Conservation (phyloP, 192 early-diverging fungal species). For the Ambispora gerdemannii region DNA sequence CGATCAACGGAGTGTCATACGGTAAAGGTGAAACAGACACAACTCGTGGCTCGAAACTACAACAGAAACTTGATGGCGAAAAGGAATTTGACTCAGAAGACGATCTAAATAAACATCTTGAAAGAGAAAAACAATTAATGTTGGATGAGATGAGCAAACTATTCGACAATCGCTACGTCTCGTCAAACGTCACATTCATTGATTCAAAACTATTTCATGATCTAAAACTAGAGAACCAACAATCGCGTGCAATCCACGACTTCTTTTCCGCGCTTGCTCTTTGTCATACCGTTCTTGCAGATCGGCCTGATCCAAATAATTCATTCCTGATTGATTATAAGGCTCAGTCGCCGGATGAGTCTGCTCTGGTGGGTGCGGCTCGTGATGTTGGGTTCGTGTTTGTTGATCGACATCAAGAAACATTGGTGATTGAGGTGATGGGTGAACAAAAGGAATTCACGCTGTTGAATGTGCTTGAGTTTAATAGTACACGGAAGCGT, state of each 20-base stretch:
- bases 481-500: constrained; percentile 93
- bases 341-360: constrained; percentile 93
- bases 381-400: constrained; percentile 82
- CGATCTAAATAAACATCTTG: constrained; percentile 36
- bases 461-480: constrained; percentile 76
- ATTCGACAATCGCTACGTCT: constrained; percentile 61
- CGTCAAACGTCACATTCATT: constrained; percentile 67
- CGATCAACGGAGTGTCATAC: constrained; percentile 81
- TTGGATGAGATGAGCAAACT: constrained; percentile 52
- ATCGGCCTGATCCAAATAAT: constrained; percentile 48
- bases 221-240: constrained; percentile 50
- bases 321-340: constrained; percentile 72
- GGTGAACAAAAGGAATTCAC: constrained; percentile 66
- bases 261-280: constrained; percentile 84
- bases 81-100: constrained; percentile 35
- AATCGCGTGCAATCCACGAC: constrained; percentile 62
- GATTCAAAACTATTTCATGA: constrained; percentile 63
- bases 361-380: constrained; percentile 84
- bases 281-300: constrained; percentile 85
- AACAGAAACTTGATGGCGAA: constrained; percentile 36
- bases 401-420: constrained; percentile 67
- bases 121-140: constrained; percentile 49
- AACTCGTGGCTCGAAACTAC: constrained; percentile 38
- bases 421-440: constrained; percentile 66
- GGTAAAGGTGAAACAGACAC: constrained; percentile 63